These are phyloP conservation scores for Haplosporangium gracile DNA, from an alignment of 192 early-diverging fungal genomes.

Conservation along the genomic window DNA sequence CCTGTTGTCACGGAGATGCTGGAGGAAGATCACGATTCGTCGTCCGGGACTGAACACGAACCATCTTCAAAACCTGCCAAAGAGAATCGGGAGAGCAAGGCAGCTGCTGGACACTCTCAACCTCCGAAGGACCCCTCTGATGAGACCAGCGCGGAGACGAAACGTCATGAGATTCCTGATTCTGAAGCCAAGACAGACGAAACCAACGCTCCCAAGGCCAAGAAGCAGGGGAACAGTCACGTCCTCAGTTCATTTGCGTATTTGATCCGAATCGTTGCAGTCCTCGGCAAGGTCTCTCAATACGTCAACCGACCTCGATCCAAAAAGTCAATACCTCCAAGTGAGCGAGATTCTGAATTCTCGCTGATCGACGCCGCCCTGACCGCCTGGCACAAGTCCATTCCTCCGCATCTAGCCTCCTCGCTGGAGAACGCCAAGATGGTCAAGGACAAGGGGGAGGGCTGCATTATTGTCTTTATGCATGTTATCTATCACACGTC, in stretches of 20 bases:
- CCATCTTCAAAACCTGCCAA: neutral
- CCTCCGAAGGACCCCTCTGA: neutral
- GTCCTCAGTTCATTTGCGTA: conserved; percentile 53
- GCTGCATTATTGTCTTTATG: conserved; percentile 52
- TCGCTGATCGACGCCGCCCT: conserved; percentile 52
- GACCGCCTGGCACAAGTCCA: conserved; percentile 53
- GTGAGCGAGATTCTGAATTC: conserved; percentile 62
- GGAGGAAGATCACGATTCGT: conserved; percentile 35
- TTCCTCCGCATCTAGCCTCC: conserved; percentile 49
- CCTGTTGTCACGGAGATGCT: conserved; percentile 50
- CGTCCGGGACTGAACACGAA: conserved; percentile 41
- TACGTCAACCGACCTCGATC: conserved; percentile 61
- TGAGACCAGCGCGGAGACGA: neutral
- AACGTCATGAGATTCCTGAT: neutral
- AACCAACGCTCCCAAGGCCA: conserved; percentile 9
- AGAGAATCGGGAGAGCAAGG: neutral
- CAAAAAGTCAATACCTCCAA: conserved; percentile 47
- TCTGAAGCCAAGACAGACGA: neutral
- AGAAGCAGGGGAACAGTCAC: conserved; percentile 27
- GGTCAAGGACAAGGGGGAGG: conserved; percentile 35
- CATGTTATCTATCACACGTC: conserved; percentile 63
- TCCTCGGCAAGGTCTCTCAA: conserved; percentile 60
- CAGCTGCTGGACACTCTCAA: neutral
- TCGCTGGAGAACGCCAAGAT: conserved; percentile 56
- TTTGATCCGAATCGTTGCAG: conserved; percentile 54